Conservation (phyloP, 371 early-diverging fungal genomes). For the Rhizopus sp. region DNA sequence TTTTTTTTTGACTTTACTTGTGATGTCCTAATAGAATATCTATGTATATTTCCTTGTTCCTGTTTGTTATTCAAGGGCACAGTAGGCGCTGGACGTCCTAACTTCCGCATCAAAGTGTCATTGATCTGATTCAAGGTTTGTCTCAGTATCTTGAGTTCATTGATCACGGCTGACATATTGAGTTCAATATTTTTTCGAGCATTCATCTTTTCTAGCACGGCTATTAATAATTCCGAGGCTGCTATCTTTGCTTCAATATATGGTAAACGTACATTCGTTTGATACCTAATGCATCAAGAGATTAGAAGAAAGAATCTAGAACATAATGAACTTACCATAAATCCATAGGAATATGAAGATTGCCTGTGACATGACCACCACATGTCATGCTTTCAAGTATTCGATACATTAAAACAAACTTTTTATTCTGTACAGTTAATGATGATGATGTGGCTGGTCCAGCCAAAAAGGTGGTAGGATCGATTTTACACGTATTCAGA, state of each 20-base stretch:
- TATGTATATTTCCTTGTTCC: not conserved
- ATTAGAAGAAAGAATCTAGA: not conserved
- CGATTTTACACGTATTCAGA: not conserved
- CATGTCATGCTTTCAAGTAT: conserved; percentile 25
- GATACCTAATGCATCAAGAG: conserved; percentile 21
- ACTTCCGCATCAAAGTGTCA: conserved; percentile 22
- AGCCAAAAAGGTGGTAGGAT: conserved; percentile 5
- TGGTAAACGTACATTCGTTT: conserved; percentile 32
- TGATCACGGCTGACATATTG: conserved; percentile 2
- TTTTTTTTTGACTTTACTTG: conserved; percentile 11
- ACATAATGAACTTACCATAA: conserved; percentile 26
- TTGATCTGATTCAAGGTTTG: conserved; percentile 25
- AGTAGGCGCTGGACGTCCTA: conserved; percentile 3
- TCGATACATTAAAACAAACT: conserved; percentile 16
- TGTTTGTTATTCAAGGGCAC: conserved; percentile 1
- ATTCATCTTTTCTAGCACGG: conserved; percentile 24
- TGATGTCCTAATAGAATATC: conserved; percentile 15
- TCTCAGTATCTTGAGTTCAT: conserved; percentile 19
- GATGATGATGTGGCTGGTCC: not conserved
- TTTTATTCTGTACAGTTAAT: not conserved
- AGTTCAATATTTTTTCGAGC: conserved; percentile 8
- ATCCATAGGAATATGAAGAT: conserved; percentile 34
- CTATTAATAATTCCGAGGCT: conserved; percentile 25
- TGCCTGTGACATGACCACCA: conserved; percentile 34
- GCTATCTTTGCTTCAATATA: conserved; percentile 30